Base-by-base conservation (phyloP, 768 basidiomycete species). In the Pleurotus tuber-regium region DNA sequence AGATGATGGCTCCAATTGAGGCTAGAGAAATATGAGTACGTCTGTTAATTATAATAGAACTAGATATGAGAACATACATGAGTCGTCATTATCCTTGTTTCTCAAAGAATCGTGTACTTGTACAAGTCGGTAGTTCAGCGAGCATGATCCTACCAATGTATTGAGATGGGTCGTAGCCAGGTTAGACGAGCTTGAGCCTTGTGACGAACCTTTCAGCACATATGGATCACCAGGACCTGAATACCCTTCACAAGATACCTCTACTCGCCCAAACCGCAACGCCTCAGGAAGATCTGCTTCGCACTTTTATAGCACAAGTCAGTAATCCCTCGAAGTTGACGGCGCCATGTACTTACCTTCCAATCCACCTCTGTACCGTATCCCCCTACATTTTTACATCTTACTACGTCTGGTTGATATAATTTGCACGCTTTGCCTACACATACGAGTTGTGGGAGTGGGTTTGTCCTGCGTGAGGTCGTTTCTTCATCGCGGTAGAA, bases 201-300 rank as follows among this genome's bases (percentile, higher is more conserved):
- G 18, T 33, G 44, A 56, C 69, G 28, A 30, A 87, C 94, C 93
- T 74, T 92, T 90, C 55, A 96, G 66, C 11, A 98, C 89, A 65
- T 85, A 82, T 1, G 82, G 76, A 69, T 98, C 95, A 0, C 90
- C 92, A 3, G 91, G 80, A 26, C 76, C 71, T 31, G 78, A 82
- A 87, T 89, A 98, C 19, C 95, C 95, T 72, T 98, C 95, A 60
- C 95, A 98, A 14, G 83, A 86, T 1, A 98, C 79, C 57, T 89
- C 83, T 0, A 96, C 86, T 56, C 82, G 79, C 12, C 95, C 95
- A 50, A 98, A 87, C 14, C 93, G 79, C 49, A 96, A 65, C 7
- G 83, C 72, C 43, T 85, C 83, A 7, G 94, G 95, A 4, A 98
- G 73, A 63, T 98, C 94, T 29, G 92, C 87, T 66, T 92, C 87